Evolutionary conservation across 2,329 filamentous ascomycete species (phyloP).

Genomic region (Colletotrichum sp.): DNA sequence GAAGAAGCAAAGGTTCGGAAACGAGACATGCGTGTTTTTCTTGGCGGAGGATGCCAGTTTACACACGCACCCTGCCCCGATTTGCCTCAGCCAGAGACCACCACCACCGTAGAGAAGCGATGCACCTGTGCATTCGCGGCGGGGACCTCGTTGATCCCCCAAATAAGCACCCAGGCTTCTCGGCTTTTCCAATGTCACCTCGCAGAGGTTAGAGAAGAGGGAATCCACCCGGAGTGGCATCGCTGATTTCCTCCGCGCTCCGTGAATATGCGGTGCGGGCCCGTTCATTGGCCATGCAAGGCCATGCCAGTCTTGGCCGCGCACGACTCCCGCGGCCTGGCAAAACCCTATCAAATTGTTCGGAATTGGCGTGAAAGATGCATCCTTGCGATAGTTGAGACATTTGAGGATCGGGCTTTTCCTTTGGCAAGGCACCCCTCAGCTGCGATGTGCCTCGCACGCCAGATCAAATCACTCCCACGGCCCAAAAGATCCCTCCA

Average conservation of each 20-base stretch:
- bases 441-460: neutral
- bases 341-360: constrained; percentile 5
- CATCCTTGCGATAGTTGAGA: neutral
- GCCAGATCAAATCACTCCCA: neutral
- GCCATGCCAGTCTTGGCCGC: neutral
- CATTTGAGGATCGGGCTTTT: neutral
- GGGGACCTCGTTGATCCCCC: neutral
- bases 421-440: neutral
- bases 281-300: neutral
- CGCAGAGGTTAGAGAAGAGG: neutral
- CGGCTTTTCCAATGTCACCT: neutral
- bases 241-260: neutral
- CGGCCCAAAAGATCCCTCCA: neutral
- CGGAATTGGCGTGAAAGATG: neutral
- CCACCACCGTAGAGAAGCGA: neutral
- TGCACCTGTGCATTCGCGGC: neutral
- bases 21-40: neutral
- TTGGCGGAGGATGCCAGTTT: neutral
- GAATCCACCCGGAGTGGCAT: neutral
- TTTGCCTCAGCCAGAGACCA: neutral
- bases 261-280: neutral
- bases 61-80: neutral
- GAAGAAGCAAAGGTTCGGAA: neutral
- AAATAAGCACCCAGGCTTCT: neutral
- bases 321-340: neutral